Evolutionary conservation across 2,329 filamentous ascomycete species (phyloP), one percentile per base, ranked within the genome.

Genomic region (Talaromyces sp.): DNA sequence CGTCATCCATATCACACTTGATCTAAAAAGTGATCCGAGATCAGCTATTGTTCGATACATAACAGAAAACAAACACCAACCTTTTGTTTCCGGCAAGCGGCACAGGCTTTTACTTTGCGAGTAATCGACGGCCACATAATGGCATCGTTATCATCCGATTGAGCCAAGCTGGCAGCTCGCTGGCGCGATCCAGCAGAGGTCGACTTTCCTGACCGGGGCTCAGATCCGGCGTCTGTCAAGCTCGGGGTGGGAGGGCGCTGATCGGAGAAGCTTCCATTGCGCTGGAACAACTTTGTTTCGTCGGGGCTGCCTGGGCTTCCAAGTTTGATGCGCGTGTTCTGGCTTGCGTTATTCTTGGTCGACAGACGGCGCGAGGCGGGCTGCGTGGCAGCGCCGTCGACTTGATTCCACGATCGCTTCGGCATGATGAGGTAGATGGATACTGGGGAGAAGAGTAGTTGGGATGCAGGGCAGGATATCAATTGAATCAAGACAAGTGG

Each of bases 71-170:
- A 27, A 54, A 57, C 25, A 56, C 62, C 33, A 54, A 81, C 80
- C 74, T 82, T 82, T 64, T 82, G 79, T 65, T 81, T 81, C 44
- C 80, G 75, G 68, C 80, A 82, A 39, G 79, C 76, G 30, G 79
- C 79, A 68, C 80, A 82, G 13, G 80, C 80, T 33, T 75, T 77
- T 58, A 75, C 73, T 64, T 77, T 77, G 55, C 75, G 72, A 44
- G 73, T 77, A 44, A 75, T 74, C 36, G 68, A 66, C 59, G 69
- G 68, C 55, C 70, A 64, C 39, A 67, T 64, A 39, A 63, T 54
- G 15, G 55, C 42, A 19, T 63, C 62, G 42, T 59, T 59, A 25
- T 63, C 62, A 15, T 63, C 62, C 10, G 62, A 63, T 13, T 61
- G 62, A 39, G 32, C 52, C 17, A 39, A 27, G 32, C 62, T 63